Evolutionary conservation across 169 alveolate species (phyloP).

Genomic region (Neospora caninum): DNA sequence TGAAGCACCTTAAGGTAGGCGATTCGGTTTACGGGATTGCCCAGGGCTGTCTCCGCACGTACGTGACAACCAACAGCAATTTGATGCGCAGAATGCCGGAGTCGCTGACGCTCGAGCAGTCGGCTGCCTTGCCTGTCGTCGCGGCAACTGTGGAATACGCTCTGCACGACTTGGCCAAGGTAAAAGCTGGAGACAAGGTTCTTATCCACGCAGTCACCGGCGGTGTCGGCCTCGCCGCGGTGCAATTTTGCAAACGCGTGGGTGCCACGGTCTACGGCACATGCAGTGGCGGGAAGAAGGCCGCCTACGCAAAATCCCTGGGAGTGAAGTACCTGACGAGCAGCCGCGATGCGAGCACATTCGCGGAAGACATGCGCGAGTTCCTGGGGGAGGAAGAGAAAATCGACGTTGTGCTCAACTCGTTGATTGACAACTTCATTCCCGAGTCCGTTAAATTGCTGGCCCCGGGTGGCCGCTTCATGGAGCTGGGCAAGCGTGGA

Average conservation of each 20-base stretch:
- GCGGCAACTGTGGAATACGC: slow-evolving; percentile 77
- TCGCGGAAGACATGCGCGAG: slow-evolving; percentile 73
- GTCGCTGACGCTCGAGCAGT: slow-evolving; percentile 72
- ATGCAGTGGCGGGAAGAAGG: slow-evolving; percentile 75
- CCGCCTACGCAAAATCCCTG: slow-evolving; percentile 61
- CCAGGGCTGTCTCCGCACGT: slow-evolving; percentile 76
- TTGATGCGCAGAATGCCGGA: slow-evolving; percentile 69
- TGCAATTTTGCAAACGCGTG: slow-evolving; percentile 74
- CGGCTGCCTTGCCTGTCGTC: slow-evolving; percentile 79
- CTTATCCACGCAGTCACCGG: slow-evolving; percentile 78
- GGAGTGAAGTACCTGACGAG: slow-evolving; percentile 76
- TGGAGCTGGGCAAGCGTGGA: slow-evolving; percentile 81
- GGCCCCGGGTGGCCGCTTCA: slow-evolving; percentile 76
- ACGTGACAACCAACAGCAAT: slow-evolving; percentile 61
- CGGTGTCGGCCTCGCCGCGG: slow-evolving; percentile 79
- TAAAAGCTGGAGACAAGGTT: slow-evolving; percentile 75
- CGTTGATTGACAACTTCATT: slow-evolving; percentile 69
- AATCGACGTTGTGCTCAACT: slow-evolving; percentile 77
- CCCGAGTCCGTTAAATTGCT: slow-evolving; percentile 72
- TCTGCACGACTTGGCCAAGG: slow-evolving; percentile 76
- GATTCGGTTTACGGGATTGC: slow-evolving; percentile 78
- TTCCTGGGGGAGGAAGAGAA: slow-evolving; percentile 60
- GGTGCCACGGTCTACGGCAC: slow-evolving; percentile 80
- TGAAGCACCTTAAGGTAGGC: slow-evolving; percentile 65
- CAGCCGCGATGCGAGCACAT: slow-evolving; percentile 71